These are phyloP conservation scores for Cavenderia fasciculata DNA, from an alignment of 78 protist genomes.

Conservation along the genomic window DNA sequence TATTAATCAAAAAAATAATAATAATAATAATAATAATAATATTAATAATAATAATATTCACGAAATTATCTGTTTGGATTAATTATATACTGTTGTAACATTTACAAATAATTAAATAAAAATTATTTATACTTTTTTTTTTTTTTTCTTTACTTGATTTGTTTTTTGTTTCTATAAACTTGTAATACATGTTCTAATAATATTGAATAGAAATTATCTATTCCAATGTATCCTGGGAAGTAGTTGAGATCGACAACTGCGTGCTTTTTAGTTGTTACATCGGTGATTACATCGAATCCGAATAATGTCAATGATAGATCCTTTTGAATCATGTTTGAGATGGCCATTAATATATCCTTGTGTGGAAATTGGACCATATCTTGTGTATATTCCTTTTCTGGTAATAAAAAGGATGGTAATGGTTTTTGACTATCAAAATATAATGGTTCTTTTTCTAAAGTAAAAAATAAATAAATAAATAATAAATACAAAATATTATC, in stretches of 20 bases:
- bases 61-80: no score
- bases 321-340: slow-evolving; percentile 39
- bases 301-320: slow-evolving; percentile 49
- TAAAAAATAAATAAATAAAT: background rate
- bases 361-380: slow-evolving; percentile 34
- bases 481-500: background rate
- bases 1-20: no score
- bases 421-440: slow-evolving; percentile 77
- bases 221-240: slow-evolving; percentile 77
- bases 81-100: no score
- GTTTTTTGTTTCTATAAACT: slow-evolving; percentile 15
- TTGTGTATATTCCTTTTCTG: slow-evolving; percentile 8
- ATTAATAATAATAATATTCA: no score
- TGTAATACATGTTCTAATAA: slow-evolving; percentile 37
- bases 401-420: slow-evolving; percentile 40
- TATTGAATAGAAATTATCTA: slow-evolving; percentile 51
- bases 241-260: slow-evolving; percentile 75
- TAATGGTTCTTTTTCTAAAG: slow-evolving; percentile 46
- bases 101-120: no score
- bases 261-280: background rate
- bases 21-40: no score
- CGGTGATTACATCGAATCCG: slow-evolving; percentile 76
- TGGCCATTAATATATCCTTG: background rate
- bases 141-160: no score
- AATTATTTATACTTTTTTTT: no score